Base-by-base conservation (phyloP, 2,329 filamentous ascomycete species). In the Chalara sp. region DNA sequence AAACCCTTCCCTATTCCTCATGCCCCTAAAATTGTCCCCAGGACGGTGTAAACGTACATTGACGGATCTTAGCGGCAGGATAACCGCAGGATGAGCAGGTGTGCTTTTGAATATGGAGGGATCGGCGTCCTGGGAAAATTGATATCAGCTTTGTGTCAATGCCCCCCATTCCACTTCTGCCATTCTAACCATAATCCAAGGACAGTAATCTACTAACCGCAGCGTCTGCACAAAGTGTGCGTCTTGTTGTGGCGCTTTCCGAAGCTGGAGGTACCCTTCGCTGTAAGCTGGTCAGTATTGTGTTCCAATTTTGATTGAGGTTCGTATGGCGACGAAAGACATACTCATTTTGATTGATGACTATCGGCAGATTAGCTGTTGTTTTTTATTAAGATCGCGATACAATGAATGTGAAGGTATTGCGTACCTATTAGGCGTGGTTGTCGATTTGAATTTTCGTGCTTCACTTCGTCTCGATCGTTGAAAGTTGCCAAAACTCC, bases 51-150 rank as follows among this genome's bases (percentile, higher is more conserved):
- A 56, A 88, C 92, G 72, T 96, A 97, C 92, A 99, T 85, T 96
- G 95, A 75, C 93, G 86, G 76, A 81, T 91, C 85, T 95, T 96
- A 75, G 93, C 93, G 72, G 90, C 79, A 72, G 93, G 93, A 80
- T 96, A 99, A 73, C 91, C 93, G 83, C 93, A 99, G 63, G 79
- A 79, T 66, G 92, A 75, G 81, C 93, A 99, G 72, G 90, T 95
- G 78, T 96, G 86, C 88, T 99, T 99, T 83, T 99, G 93, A 79
- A 97, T 85, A 86, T 99, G 93, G 76, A 96, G 86, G 69, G 93
- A 96, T 73, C 93, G 91, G 73, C 88, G 87, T 78, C 92, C 90
- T 95, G 67, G 40, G 50, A 29, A 32, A 46, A 30, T 11, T 44
- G n/a, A 53, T 46, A 56, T 66, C 59, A 66, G 63, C 55, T 7